Conservation (phyloP, 306 rosid species). For the Sesbania bispinosa region DNA sequence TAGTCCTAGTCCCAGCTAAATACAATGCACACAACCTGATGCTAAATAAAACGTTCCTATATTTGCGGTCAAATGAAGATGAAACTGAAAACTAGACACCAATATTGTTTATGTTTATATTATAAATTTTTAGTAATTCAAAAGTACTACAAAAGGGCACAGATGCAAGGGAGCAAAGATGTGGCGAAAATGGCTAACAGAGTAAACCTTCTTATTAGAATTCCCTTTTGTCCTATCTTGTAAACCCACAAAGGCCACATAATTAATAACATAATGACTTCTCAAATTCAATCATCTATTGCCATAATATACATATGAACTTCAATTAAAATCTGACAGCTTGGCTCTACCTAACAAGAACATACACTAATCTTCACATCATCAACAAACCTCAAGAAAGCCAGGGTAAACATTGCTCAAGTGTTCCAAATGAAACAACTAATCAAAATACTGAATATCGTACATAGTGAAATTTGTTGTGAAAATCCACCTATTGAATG, state of each 20-base stretch:
- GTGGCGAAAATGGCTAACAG: neutral
- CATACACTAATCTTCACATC: neutral
- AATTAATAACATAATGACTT: constrained; percentile 1
- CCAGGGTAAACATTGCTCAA: neutral
- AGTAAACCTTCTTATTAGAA: neutral
- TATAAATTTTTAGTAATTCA: too few relatives aligned
- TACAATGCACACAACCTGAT: too few relatives aligned
- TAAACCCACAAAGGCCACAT: neutral
- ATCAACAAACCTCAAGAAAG: neutral
- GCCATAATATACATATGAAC: neutral
- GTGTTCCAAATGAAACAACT: neutral
- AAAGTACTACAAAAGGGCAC: too few relatives aligned
- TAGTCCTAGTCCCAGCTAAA: too few relatives aligned
- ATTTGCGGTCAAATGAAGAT: too few relatives aligned
- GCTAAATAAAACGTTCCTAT: too few relatives aligned
- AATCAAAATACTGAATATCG: neutral
- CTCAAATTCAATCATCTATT: neutral
- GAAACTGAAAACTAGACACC: too few relatives aligned
- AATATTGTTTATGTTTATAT: too few relatives aligned
- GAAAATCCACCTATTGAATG: neutral
- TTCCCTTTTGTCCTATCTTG: neutral
- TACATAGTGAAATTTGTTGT: neutral
- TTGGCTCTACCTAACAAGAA: neutral
- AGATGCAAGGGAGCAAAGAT: neutral
- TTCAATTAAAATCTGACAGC: neutral